Base-by-base conservation (phyloP, 441 rosid species). In the Flueggea neowawraea region DNA sequence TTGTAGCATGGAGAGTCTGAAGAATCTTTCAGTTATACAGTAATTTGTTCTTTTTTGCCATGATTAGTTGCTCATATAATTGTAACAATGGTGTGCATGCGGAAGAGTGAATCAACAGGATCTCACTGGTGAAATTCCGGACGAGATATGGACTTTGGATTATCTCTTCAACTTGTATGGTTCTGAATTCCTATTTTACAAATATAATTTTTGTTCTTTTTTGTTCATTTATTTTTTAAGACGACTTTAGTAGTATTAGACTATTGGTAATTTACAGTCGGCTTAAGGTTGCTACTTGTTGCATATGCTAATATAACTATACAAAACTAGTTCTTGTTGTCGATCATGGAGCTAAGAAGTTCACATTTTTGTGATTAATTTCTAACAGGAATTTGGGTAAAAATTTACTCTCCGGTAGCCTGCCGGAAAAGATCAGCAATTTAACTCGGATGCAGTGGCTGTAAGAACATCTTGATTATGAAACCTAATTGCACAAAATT, bases 71-170 rank as follows among this genome's bases (percentile, higher is more conserved):
- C 6, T 36, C 7, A 36, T 36, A 5, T 36, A 8, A 36, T 36
- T 36, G 41, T 36, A 36, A 36, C 41, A 36, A 36, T 36, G 41
- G 6, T 36, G 41, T 36, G 41, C 41, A 5, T 57, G 12, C 88
- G 84, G 92, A 76, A 84, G 75, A 69, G 90, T 81, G 55, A 79
- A 61, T 50, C 70, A 78, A 0, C n/a, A 69, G 66, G 55, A 80
- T 54, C 70, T 78, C 41, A 47, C 57, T 0, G 92, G 92, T 31
- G 60, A 50, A 5, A 76, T 88, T 63, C 92, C 96, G 0, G 79
- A 81, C 10, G 89, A 84, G 49, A 73, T 88, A 10, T 88, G 88
- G 90, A 76, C 49, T 78, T 71, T 88, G 56, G 76, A 73, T 72
- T 71, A 67, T 69, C 81, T 88, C 66, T 58, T 73, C 12, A 74